Base-by-base conservation (phyloP, 768 basidiomycete genomes). In the Pholiota conissans region DNA sequence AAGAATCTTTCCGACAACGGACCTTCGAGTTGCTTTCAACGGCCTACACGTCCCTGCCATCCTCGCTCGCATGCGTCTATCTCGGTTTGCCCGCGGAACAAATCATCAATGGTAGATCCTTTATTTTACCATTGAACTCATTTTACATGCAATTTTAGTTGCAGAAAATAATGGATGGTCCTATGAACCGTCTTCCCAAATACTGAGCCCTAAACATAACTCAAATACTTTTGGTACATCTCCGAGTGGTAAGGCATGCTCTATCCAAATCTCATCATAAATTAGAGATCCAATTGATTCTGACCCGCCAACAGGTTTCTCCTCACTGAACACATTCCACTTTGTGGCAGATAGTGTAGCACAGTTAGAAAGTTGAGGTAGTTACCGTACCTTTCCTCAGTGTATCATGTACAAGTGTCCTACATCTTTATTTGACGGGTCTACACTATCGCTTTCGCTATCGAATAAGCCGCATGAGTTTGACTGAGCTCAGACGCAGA, bases 1-100 rank as follows among this genome's bases (percentile, higher is more conserved):
- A 32, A 91, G 89, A 82, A 3, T 67, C 75, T 8, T 90, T 90
- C 71, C 84, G 86, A 42, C 65, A 65, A 55, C 77, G 83, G 58
- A 85, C 84, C 0, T 78, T 87, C 59, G 63, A 64, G 1, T 74
- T 90, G 8, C 63, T 90, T 20, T 79, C 84, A 8, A 82, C 77
- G 63, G 86, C 86, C n/a, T 90, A 89, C 69, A 79, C 81, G 2
- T 84, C 85, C 1, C 71, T 91, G 22, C 79, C 83, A 11, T 58
- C 85, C 10, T 55, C 77, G 2, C 74, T 85, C 3, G 85, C 83
- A 11, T 78, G 83, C 61, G 69, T 61, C 26, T 90, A 89, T 65
- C 75, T 90, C 39, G 84, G 85, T 22, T 69, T 84, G 58, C 57
- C 70, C 7, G 58, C 69, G 3, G 76, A 78, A 20, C 67, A 76